These are phyloP conservation scores for Daedalea quercina DNA, from an alignment of 768 basidiomycete species.

Conservation along the genomic window DNA sequence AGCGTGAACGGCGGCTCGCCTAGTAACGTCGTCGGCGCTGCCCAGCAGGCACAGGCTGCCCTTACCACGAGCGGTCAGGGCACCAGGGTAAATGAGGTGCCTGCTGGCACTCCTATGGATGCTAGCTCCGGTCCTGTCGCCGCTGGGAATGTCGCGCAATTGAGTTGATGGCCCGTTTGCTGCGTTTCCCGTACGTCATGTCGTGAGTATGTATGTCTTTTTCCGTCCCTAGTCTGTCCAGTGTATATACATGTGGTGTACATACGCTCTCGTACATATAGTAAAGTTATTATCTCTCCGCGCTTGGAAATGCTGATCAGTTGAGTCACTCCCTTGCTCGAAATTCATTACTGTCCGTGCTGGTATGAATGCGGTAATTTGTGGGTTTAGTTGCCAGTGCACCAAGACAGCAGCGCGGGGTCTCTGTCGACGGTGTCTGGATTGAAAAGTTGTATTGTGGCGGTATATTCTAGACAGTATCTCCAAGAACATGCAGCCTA, in stretches of 20 bases:
- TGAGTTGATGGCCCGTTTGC: slow-evolving; percentile 4
- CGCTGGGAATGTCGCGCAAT: slow-evolving; percentile 32
- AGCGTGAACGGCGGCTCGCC: slow-evolving; percentile 14
- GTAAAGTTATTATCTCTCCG: neutral
- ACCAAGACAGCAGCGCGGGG: too few species aligned
- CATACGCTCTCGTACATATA: neutral
- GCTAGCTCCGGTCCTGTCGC: slow-evolving; percentile 48
- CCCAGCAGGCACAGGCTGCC: slow-evolving; percentile 27
- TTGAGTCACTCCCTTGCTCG: too few species aligned
- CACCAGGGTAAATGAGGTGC: slow-evolving; percentile 47
- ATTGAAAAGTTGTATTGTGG: too few species aligned
- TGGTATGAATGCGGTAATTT: too few species aligned
- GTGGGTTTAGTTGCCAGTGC: too few species aligned
- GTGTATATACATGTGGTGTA: neutral
- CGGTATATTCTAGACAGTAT: too few species aligned
- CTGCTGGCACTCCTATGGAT: slow-evolving; percentile 35
- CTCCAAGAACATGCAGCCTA: too few species aligned
- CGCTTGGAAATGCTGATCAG: neutral
- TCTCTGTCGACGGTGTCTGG: too few species aligned
- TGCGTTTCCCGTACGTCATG: neutral
- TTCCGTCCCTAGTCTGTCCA: neutral
- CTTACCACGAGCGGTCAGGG: slow-evolving; percentile 60
- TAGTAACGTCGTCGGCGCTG: slow-evolving; percentile 22
- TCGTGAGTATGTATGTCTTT: neutral
- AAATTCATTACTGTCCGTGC: too few species aligned